A percentile compares a stretch with the other conserved stretches of the same genome.
These are phyloP conservation scores for Xerocomellus chrysenteron DNA, from an alignment of 768 basidiomycete species.

Conservation along the genomic window DNA sequence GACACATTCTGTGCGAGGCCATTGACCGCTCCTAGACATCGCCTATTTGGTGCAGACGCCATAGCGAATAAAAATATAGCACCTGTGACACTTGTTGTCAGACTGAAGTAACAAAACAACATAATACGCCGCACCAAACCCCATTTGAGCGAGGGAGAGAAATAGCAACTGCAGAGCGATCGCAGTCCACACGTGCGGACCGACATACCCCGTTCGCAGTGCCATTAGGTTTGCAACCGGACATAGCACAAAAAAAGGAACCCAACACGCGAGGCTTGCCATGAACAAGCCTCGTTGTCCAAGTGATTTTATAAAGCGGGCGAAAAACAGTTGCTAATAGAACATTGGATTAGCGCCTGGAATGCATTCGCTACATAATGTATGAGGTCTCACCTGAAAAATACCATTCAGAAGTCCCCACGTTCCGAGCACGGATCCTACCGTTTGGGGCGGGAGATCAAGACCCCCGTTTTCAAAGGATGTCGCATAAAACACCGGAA, in stretches of 20 bases:
- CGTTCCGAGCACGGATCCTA: not conserved
- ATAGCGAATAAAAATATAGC: not conserved
- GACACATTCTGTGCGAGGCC: conserved; percentile 34
- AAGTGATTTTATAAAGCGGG: not conserved
- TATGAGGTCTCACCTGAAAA: not conserved
- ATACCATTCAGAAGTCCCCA: not conserved
- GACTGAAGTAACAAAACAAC: not conserved
- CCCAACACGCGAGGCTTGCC: not conserved
- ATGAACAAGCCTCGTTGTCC: not conserved
- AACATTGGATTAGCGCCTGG: not conserved
- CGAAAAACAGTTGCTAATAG: not conserved
- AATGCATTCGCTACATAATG: not conserved
- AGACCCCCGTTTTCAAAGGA: not conserved
- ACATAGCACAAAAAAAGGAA: not conserved
- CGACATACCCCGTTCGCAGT: not conserved
- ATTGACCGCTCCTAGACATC: conserved; percentile 62
- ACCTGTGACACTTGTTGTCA: not conserved
- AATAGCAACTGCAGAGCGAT: not conserved
- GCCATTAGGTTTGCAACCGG: not conserved
- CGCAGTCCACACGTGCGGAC: not conserved
- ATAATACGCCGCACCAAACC: not conserved
- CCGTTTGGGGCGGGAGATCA: not conserved
- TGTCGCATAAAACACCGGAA: not conserved
- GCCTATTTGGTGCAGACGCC: conserved; percentile 55
- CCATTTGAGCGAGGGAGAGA: not conserved